Evolutionary conservation across 202 grass and related monocot genomes (phyloP).

Genomic region (Musa balbisiana): DNA sequence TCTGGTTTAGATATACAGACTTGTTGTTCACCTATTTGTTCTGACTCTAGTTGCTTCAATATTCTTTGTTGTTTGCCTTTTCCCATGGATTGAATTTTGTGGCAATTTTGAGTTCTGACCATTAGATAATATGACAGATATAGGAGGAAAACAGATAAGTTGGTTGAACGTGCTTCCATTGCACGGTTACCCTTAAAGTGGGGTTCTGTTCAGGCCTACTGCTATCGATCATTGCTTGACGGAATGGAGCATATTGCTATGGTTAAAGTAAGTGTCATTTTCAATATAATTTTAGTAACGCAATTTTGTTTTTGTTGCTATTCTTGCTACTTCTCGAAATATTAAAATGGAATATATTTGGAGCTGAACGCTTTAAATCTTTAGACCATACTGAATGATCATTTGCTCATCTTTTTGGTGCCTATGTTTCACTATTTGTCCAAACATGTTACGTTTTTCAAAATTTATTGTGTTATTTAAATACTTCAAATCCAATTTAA

Average conservation of each 20-base stretch:
- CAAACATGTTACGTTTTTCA: background rate
- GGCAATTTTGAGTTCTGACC: slow-evolving; percentile 15
- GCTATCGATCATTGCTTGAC: slow-evolving; percentile 81
- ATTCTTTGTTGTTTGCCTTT: background rate
- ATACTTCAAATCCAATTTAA: slow-evolving; percentile 1
- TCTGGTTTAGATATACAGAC: too few species aligned
- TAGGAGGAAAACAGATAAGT: slow-evolving; percentile 87
- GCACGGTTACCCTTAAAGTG: slow-evolving; percentile 73
- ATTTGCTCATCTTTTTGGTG: too few species aligned
- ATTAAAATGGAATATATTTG: background rate
- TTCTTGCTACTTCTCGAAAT: background rate
- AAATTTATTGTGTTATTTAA: background rate
- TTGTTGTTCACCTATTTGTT: too few species aligned
- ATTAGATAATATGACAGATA: slow-evolving; percentile 46
- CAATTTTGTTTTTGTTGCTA: background rate
- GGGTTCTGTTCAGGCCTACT: slow-evolving; percentile 61
- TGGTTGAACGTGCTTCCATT: slow-evolving; percentile 74
- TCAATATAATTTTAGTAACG: background rate
- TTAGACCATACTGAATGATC: background rate
- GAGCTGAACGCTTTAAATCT: background rate
- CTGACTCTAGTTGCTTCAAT: background rate
- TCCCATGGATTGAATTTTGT: background rate
- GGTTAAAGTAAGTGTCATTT: slow-evolving; percentile 56
- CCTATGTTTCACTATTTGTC: too few species aligned
- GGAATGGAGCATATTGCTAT: slow-evolving; percentile 98